Percentiles rank a stretch among this genome's conserved stretches.
Conservation (phyloP, 2,329 filamentous ascomycete species). For the Fusarium abutilonis region DNA sequence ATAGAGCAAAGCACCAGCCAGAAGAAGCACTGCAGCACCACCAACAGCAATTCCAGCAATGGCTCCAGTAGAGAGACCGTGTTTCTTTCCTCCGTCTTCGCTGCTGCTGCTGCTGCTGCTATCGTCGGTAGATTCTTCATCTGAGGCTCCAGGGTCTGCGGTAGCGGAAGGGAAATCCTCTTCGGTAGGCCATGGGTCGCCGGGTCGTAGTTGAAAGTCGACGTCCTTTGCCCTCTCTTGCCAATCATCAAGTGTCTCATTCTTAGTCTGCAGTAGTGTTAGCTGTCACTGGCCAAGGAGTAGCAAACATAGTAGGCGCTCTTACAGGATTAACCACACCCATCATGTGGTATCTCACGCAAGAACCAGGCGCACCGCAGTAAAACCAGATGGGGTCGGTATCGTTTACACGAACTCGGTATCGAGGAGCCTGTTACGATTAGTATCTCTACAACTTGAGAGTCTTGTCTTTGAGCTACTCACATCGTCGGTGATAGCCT, state of each 20-base stretch:
- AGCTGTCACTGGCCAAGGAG: neutral
- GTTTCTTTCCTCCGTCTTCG: neutral
- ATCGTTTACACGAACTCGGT: slow-evolving; percentile 62
- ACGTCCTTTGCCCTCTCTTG: slow-evolving; percentile 58
- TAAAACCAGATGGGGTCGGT: slow-evolving; percentile 75
- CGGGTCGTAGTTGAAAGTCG: slow-evolving; percentile 64
- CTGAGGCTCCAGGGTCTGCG: neutral
- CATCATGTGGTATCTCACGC: slow-evolving; percentile 74
- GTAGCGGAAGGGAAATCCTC: slow-evolving; percentile 40
- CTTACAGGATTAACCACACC: slow-evolving; percentile 77
- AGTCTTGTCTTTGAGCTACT: slow-evolving; percentile 29
- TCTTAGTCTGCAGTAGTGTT: slow-evolving; percentile 53
- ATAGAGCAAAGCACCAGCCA: slow-evolving; percentile 59
- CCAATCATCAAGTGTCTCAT: slow-evolving; percentile 60
- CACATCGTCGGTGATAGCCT: slow-evolving; percentile 58
- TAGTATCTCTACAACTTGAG: neutral
- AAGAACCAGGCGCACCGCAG: slow-evolving; percentile 74
- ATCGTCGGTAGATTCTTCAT: slow-evolving; percentile 18
- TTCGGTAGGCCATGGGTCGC: slow-evolving; percentile 65
- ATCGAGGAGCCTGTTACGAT: slow-evolving; percentile 53
- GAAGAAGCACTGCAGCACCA: slow-evolving; percentile 54
- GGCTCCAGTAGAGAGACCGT: slow-evolving; percentile 53
- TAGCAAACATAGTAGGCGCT: neutral
- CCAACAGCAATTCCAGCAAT: slow-evolving; percentile 70
- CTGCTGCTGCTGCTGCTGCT: neutral